Percentiles rank a stretch among this genome's conserved stretches.
phyloP scores from a whole-genome alignment of 1,139 yeast species.

The Debaryomycetaceae sp. region DNA sequence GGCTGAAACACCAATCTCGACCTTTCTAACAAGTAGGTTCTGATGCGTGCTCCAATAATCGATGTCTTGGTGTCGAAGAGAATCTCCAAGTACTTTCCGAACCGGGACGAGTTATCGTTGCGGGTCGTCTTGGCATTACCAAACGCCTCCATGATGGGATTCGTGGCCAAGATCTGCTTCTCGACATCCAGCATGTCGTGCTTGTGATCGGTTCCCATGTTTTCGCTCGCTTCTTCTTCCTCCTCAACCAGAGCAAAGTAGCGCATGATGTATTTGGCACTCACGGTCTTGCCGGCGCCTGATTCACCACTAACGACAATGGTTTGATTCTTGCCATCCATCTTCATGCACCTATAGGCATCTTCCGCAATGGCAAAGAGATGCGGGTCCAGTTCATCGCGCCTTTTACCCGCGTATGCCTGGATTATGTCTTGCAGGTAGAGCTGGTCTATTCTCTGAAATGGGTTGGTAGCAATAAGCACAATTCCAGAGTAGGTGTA shows the following conservation, averaged over 20 bases:
- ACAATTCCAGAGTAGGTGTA: slow-evolving; percentile 97
- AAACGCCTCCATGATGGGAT: slow-evolving; percentile 97
- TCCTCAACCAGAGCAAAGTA: slow-evolving; percentile 94
- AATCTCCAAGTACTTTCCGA: slow-evolving; percentile 93
- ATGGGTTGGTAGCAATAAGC: slow-evolving; percentile 93
- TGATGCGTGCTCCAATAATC: slow-evolving; percentile 89
- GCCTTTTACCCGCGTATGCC: slow-evolving; percentile 85
- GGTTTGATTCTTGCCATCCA: slow-evolving; percentile 82
- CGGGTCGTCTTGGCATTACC: slow-evolving; percentile 98
- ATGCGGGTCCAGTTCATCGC: slow-evolving; percentile 96
- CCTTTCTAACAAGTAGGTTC: slow-evolving; percentile 89
- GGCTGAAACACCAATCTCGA: slow-evolving; percentile 96
- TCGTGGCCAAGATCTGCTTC: slow-evolving; percentile 91
- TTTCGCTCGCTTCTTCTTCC: slow-evolving; percentile 19
- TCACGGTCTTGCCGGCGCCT: slow-evolving; percentile 98
- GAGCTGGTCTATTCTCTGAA: slow-evolving; percentile 84
- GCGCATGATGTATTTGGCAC: slow-evolving; percentile 96
- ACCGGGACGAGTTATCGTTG: slow-evolving; percentile 95
- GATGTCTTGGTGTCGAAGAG: slow-evolving; percentile 69
- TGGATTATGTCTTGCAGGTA: slow-evolving; percentile 91
- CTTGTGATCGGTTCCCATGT: slow-evolving; percentile 39
- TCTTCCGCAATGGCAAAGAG: slow-evolving; percentile 97
- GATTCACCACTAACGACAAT: slow-evolving; percentile 97
- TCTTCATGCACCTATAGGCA: slow-evolving; percentile 93
- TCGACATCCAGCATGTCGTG: slow-evolving; percentile 89